These are phyloP conservation scores for Aphanomyces astaci DNA, from an alignment of 352 stramenopile genomes.

Conservation along the genomic window DNA sequence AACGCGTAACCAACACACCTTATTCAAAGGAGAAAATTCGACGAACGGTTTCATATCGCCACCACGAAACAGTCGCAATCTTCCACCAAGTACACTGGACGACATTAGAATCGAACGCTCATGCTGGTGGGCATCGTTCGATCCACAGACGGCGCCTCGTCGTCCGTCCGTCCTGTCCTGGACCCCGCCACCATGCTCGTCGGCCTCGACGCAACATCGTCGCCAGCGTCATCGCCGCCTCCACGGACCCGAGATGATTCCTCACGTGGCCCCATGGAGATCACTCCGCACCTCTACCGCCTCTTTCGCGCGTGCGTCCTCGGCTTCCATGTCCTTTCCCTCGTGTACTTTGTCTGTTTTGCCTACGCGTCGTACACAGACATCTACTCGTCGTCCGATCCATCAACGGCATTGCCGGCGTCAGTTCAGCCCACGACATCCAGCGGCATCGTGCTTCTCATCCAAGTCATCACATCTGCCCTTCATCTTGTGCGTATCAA, in stretches of 20 bases:
- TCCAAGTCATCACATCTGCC: not conserved
- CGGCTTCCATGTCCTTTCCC: not conserved
- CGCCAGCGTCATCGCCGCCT: not conserved
- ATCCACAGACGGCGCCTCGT: not conserved
- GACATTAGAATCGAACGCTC: not conserved
- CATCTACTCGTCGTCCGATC: not conserved
- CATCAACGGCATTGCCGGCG: not conserved
- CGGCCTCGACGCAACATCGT: not conserved
- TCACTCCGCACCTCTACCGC: not conserved
- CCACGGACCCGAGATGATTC: not conserved
- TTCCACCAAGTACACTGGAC: not conserved
- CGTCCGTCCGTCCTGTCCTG: not conserved
- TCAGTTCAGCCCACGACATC: not conserved
- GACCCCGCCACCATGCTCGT: not conserved
- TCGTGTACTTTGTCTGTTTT: conserved; percentile 7
- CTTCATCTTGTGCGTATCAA: not conserved
- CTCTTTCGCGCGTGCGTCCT: not conserved
- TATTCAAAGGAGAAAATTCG: too few species aligned
- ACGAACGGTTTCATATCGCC: too few species aligned
- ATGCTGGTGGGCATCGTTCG: not conserved
- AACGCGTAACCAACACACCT: too few species aligned
- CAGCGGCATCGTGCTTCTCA: not conserved
- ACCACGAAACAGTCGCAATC: not conserved
- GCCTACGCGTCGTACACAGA: not conserved
- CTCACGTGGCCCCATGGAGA: not conserved